Evolutionary conservation across 2,329 filamentous ascomycete genomes (phyloP), one percentile per base, ranked within the genome.

Genomic region (Aspergillus fumigatus): DNA sequence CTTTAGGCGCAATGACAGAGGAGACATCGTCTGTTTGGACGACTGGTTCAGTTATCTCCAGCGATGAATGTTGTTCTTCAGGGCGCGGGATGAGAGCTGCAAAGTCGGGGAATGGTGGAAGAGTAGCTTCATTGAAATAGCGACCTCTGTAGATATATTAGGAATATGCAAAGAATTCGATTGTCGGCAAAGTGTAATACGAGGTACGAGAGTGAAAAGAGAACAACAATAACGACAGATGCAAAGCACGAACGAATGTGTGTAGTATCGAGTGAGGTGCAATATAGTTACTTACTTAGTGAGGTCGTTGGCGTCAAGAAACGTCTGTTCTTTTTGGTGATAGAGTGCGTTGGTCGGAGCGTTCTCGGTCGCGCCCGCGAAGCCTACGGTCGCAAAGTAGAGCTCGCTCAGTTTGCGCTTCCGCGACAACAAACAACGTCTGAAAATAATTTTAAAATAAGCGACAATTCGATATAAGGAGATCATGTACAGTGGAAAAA

Each of bases 371-470:
- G 76, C 75, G 67, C 68, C 70, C 64, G 71, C 67, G 65, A 78
- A 72, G 63, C 80, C 74, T 73, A 87, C 85, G 74, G 88, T 88
- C 80, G 89, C 87, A 82, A 89, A 84, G 80, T 89, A 96, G 68
- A 96, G 84, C 79, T 94, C 89, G 74, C 88, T 88, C 73, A 96
- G 83, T 82, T 95, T 95, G 76, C 90, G 87, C 84, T 95, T 94
- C 77, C 90, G 88, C 82, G 89, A 90, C 77, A 82, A 83, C 81
- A 89, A 84, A 83, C 78, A 79, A 70, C 72, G 74, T 73, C 77
- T 80, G 52, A 47, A 26, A 67, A 64, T 72, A 64, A 72, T 74
- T 63, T 67, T 59, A 57, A 65, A 66, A 65, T 76, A 62, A 75
- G 73, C 70, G 64, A 72, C 61, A 67, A 64, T 61, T 62, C 57